phyloP scores from a whole-genome alignment of 495 filamentous ascomycete genomes.

The Penicillium maclennaniae region DNA sequence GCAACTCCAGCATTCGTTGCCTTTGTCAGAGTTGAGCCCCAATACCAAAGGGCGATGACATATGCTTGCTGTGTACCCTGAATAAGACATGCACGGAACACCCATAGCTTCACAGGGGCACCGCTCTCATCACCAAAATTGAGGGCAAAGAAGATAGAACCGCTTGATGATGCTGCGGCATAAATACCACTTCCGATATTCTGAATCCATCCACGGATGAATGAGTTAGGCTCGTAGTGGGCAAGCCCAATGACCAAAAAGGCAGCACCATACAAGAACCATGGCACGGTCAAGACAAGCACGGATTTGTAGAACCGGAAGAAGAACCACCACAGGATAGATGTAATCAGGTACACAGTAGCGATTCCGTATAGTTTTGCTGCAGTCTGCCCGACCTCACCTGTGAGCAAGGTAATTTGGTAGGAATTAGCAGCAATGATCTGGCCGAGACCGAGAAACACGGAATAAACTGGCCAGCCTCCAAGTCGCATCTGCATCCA shows the following conservation, averaged over 20 bases:
- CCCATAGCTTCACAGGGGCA: slow-evolving; percentile 48
- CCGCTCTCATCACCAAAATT: slow-evolving; percentile 52
- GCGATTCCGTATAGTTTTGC: slow-evolving; percentile 64
- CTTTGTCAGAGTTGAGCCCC: slow-evolving; percentile 43
- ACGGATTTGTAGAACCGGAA: slow-evolving; percentile 61
- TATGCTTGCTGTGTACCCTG: slow-evolving; percentile 50
- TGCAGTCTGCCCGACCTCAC: slow-evolving; percentile 58
- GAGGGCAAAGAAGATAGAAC: slow-evolving; percentile 49
- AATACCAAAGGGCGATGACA: slow-evolving; percentile 51
- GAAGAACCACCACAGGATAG: slow-evolving; percentile 62
- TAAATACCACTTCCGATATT: slow-evolving; percentile 47
- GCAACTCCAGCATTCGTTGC: slow-evolving; percentile 32
- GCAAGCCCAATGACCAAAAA: slow-evolving; percentile 65
- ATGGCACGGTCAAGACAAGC: slow-evolving; percentile 57
- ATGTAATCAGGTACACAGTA: slow-evolving; percentile 58
- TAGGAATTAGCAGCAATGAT: slow-evolving; percentile 71
- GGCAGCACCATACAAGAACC: slow-evolving; percentile 61
- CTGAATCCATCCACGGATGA: slow-evolving; percentile 47
- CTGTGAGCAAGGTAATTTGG: slow-evolving; percentile 66
- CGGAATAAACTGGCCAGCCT: slow-evolving; percentile 71
- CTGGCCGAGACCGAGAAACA: slow-evolving; percentile 63
- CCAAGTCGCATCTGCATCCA: slow-evolving; percentile 45
- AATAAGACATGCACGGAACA: slow-evolving; percentile 50
- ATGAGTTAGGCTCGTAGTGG: slow-evolving; percentile 46
- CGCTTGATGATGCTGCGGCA: slow-evolving; percentile 47